Base-by-base conservation (phyloP, 192 early-diverging fungal genomes). In the Dissophora globulifera region DNA sequence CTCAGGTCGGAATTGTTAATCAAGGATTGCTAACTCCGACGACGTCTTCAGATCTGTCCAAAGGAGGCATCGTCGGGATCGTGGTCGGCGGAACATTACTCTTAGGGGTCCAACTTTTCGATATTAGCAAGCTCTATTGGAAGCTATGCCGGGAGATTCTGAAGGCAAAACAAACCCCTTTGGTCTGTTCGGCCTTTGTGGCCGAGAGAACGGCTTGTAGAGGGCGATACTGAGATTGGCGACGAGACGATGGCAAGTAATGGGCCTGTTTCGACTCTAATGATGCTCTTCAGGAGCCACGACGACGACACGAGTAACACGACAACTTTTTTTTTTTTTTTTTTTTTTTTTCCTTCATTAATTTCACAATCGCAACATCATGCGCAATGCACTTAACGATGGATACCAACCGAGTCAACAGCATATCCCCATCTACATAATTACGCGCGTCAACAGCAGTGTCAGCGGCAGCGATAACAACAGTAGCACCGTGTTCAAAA, bases 1-100 rank as follows among this genome's bases (percentile, higher is more conserved):
- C 50, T 13, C 72, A 76, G 42, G 43, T 67, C 2, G 72, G 51
- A 0, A 60, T 76, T 16, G 56, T 76, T 13, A 61, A 76, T 23
- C 43, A 49, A 16, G 22, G 26, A 2, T 4, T 5, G 23, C 16
- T 17, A 35, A 19, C 20, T 47, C 45, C 5, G 25, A 31, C 58
- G 23, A 58, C 7, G 0, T 27, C 13, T 19, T 46, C 41, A 15
- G 29, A 20, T 9, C 7, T 62, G 4, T 38, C 70, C 16, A n/a
- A 31, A 7, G 58, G 45, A 6, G 64, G 33, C 12, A 43, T 67
- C 38, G 33, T 61, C 15, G 64, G 51, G 13, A 76, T 76, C 25
- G 40, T 31, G 13, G 27, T 43, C 1, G 58, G 42, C 5, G 19
- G 57, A 31, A 0, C 54, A 15, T 33, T 75, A 2, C 19, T 75